Conservation (phyloP, 768 basidiomycete species). For the Pleurotus cornucopiae region DNA sequence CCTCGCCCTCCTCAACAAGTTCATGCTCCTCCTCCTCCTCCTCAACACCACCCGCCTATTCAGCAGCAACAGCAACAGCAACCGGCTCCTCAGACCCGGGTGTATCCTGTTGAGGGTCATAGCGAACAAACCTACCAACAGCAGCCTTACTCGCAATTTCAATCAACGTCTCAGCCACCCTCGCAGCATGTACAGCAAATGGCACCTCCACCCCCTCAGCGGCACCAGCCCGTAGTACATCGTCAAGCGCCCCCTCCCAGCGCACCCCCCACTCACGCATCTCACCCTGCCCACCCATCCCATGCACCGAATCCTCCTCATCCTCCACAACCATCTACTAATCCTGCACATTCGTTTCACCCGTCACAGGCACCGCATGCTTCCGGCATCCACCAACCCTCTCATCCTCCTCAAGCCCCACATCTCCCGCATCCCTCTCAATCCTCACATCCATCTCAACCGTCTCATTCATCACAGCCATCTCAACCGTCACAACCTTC, state of each 20-base stretch:
- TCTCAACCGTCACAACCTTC: conserved; percentile 17
- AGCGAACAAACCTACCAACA: conserved; percentile 7
- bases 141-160: conserved; percentile 12
- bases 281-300: conserved; percentile 3
- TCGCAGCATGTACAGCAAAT: conserved; percentile 14
- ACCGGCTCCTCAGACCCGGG: conserved; percentile 17
- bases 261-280: conserved; percentile 15
- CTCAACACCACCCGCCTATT: conserved; percentile 15
- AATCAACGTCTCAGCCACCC: conserved; percentile 20
- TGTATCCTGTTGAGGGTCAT: conserved; percentile 10
- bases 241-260: conserved; percentile 16
- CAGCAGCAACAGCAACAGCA: conserved; percentile 5
- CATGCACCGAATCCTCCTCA: conserved; percentile 3
- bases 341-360: neutral
- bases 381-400: conserved; percentile 2
- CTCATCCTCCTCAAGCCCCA: conserved; percentile 14
- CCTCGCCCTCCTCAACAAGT: neutral
- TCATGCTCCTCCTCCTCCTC: conserved; percentile 1
- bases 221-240: conserved; percentile 23
- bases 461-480: conserved; percentile 13
- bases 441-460: conserved; percentile 14
- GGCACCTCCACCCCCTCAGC: conserved; percentile 17
- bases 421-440: conserved; percentile 4
- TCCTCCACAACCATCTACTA: conserved; percentile 7
- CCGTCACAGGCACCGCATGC: conserved; percentile 14